Evolutionary conservation across 2,329 filamentous ascomycete species (phyloP).

Genomic region (Cercospora janseana): DNA sequence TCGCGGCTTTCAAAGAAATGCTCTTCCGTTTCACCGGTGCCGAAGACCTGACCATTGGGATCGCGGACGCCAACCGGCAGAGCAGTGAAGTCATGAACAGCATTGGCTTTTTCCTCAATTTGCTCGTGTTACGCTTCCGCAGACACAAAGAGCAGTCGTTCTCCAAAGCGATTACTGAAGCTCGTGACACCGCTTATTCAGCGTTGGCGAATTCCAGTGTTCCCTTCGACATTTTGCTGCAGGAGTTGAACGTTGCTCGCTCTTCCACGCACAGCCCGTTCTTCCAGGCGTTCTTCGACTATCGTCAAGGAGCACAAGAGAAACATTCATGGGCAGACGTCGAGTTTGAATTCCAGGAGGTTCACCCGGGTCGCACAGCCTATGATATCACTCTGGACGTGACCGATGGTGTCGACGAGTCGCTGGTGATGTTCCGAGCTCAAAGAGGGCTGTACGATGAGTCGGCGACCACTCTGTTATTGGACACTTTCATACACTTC

Average conservation of each 20-base stretch:
- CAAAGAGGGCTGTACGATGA: slow-evolving; percentile 5
- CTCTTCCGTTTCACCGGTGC: not conserved
- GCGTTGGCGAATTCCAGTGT: not conserved
- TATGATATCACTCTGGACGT: not conserved
- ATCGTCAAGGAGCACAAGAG: not conserved
- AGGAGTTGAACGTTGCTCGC: not conserved
- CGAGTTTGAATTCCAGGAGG: too few species aligned
- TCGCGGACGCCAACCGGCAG: not conserved
- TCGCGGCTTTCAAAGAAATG: not conserved
- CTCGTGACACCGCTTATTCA: not conserved
- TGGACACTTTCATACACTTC: slow-evolving; percentile 8
- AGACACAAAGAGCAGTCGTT: not conserved
- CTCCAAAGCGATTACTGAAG: not conserved
- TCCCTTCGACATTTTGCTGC: not conserved
- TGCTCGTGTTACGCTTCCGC: not conserved
- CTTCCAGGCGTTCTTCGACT: not conserved
- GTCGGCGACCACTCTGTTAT: not conserved
- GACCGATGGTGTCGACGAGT: not conserved
- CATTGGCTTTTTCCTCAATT: not conserved
- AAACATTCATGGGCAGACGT: not conserved
- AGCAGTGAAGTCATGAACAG: not conserved
- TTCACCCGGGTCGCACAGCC: not conserved
- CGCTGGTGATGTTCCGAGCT: not conserved
- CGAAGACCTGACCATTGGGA: not conserved
- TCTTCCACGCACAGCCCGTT: not conserved